Conservation (phyloP, 176 grass and related monocot genomes). For the Lolium rigidum region DNA sequence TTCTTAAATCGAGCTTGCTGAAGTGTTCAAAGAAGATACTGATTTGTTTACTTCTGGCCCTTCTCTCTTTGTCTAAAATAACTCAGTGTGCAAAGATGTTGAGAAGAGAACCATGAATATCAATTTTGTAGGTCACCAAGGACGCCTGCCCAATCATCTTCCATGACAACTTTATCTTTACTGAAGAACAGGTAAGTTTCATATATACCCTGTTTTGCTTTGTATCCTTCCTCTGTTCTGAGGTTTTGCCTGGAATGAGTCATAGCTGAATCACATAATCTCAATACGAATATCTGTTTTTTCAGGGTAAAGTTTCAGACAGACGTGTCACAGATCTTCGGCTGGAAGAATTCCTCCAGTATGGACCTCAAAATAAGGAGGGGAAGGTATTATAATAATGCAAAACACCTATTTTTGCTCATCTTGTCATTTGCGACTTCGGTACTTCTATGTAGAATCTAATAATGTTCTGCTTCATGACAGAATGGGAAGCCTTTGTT, state of each 20-base stretch:
- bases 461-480: not conserved
- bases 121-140: conserved; percentile 84
- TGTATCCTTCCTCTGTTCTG: not conserved
- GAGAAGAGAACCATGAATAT: conserved; percentile 62
- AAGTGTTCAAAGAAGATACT: conserved; percentile 38
- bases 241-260: not conserved
- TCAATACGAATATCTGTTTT: conserved; percentile 12
- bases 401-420: not conserved
- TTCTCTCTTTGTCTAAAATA: conserved; percentile 25
- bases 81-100: conserved; percentile 61
- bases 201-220: not conserved
- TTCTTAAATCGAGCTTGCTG: not conserved
- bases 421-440: not conserved
- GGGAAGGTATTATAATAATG: conserved; percentile 50
- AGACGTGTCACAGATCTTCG: conserved; percentile 69
- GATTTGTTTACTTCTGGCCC: conserved; percentile 41
- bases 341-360: conserved; percentile 75
- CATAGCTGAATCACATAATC: not conserved
- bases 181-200: conserved; percentile 70
- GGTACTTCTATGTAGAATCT: not conserved
- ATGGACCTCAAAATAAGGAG: conserved; percentile 72
- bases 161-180: conserved; percentile 78
- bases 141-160: conserved; percentile 84
- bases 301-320: conserved; percentile 63
- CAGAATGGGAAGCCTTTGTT: conserved; percentile 77